Evolutionary conservation across 768 basidiomycete species (phyloP), one percentile per base, ranked within the genome.

Genomic region (Amyloporia xantha): DNA sequence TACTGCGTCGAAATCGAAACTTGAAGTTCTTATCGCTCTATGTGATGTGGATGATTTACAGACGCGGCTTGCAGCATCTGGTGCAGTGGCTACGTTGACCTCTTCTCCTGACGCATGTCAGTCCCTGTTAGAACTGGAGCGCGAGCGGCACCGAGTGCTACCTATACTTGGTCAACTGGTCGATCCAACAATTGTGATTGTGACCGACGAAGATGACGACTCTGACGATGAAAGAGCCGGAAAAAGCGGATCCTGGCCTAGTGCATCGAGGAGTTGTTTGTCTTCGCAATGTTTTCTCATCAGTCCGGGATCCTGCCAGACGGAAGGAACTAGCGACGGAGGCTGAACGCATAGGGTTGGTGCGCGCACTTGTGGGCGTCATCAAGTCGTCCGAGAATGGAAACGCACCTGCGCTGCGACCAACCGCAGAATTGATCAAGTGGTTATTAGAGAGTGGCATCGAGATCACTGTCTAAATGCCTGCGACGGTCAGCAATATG

Each of bases 61-160:
- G 5, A 99, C 95, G 2, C 78, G 87, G 27, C 63, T 90, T 13
- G 95, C 95, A n/a, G 91, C 94, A 1, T 83, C 89, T 0, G 95
- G 94, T 15, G 88, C 92, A 2, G 70, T 97, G 35, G 92, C 95
- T 4, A 84, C 82, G 24, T 66, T 99, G 47, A 85, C 86, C 1
- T 71, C 74, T 21, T 77, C 82, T 0, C 71, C 74, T 1, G 68
- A 68, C 25, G 81, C 80, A 10, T 92, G 90, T 59, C 61, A 65
- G 5, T 68, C 73, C 2, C 67, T 95, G n/a, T 61, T 82, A 13
- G 69, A 72, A 27, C 75, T 92, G 23, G 82, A 91, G 60, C 66
- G 66, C 38, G 83, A 88, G 49, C 76, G 75, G 26, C 78, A 76
- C 50, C 75, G 81, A 36, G 75, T 83, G 6, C 66, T 90, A n/a